Evolutionary conservation across 2,329 filamentous ascomycete species (phyloP).

Genomic region (Colletotrichum magnum): DNA sequence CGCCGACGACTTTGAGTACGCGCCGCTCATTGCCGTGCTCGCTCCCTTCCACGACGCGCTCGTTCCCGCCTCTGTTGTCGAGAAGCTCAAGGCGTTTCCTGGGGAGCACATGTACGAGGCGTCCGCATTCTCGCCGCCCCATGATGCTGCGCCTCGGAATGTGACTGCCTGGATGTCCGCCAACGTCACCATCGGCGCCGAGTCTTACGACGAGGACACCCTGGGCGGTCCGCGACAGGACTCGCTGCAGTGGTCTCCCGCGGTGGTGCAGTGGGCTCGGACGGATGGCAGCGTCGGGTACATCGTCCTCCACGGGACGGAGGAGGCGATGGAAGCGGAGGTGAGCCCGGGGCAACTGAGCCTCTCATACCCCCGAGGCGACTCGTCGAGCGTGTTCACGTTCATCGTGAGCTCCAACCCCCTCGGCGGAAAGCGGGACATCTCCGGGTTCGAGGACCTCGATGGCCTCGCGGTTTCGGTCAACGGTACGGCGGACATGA

Average conservation of each 20-base stretch:
- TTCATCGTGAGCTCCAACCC: constrained; percentile 62
- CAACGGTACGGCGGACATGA: constrained; percentile 57
- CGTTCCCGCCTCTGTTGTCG: constrained; percentile 56
- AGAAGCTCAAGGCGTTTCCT: constrained; percentile 60
- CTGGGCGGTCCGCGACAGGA: constrained; percentile 68
- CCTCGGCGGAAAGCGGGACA: constrained; percentile 56
- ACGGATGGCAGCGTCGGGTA: constrained; percentile 53
- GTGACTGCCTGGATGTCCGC: constrained; percentile 70
- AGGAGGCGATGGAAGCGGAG: constrained; percentile 55
- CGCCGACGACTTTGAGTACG: constrained; percentile 70
- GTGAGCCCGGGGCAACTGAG: constrained; percentile 59
- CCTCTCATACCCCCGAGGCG: constrained; percentile 68
- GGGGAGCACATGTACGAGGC: constrained; percentile 67
- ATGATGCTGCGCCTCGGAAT: constrained; percentile 69
- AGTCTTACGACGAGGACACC: constrained; percentile 68
- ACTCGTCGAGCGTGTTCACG: constrained; percentile 61
- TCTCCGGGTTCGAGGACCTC: constrained; percentile 61
- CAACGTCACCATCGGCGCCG: constrained; percentile 71
- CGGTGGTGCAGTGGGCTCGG: constrained; percentile 69
- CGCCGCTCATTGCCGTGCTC: constrained; percentile 68
- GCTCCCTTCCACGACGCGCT: constrained; percentile 63
- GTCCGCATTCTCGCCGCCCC: constrained; percentile 70
- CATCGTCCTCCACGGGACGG: constrained; percentile 53
- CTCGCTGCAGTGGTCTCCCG: constrained; percentile 68
- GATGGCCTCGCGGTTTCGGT: constrained; percentile 61